Percentiles rank a stretch among this genome's conserved stretches.
These are phyloP conservation scores for Magnusiomyces paraingens DNA, from an alignment of 1,139 yeast species.

Conservation along the genomic window DNA sequence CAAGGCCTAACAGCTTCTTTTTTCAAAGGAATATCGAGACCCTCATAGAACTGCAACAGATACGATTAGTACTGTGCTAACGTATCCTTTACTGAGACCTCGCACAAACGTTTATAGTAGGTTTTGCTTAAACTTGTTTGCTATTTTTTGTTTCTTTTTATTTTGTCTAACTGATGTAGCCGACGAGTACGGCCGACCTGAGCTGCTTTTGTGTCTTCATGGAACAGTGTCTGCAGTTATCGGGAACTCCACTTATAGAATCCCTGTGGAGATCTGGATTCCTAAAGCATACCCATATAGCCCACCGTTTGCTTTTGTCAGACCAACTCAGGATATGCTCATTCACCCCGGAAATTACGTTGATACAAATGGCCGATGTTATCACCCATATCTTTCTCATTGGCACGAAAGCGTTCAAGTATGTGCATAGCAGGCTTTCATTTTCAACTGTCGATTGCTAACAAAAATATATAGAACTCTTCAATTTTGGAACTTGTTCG, in stretches of 20 bases:
- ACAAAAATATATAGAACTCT: conserved; percentile 23
- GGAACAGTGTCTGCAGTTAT: conserved; percentile 46
- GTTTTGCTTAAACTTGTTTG: conserved; percentile 11
- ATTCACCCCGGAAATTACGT: conserved; percentile 60
- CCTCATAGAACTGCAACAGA: conserved; percentile 55
- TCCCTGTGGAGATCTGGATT: conserved; percentile 73
- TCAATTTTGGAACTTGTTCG: conserved; percentile 38
- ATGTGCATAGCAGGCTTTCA: background rate
- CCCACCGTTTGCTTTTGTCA: conserved; percentile 60
- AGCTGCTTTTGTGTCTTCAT: conserved; percentile 54
- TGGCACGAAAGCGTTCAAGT: conserved; percentile 42
- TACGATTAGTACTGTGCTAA: conserved; percentile 47
- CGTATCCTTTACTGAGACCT: conserved; percentile 50
- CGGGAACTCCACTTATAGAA: conserved; percentile 32
- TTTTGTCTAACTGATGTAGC: conserved; percentile 26
- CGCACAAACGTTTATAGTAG: conserved; percentile 59
- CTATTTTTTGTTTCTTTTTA: background rate
- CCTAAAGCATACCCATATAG: conserved; percentile 59
- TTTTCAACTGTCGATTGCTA: background rate
- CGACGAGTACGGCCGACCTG: conserved; percentile 49
- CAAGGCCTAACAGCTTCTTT: background rate
- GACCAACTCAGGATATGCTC: conserved; percentile 44
- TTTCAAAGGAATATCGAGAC: conserved; percentile 42
- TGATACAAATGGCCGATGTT: conserved; percentile 68
- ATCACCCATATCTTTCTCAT: conserved; percentile 57